Conservation (phyloP, 2,329 filamentous ascomycete species). For the Pseudogymnoascus sp. region DNA sequence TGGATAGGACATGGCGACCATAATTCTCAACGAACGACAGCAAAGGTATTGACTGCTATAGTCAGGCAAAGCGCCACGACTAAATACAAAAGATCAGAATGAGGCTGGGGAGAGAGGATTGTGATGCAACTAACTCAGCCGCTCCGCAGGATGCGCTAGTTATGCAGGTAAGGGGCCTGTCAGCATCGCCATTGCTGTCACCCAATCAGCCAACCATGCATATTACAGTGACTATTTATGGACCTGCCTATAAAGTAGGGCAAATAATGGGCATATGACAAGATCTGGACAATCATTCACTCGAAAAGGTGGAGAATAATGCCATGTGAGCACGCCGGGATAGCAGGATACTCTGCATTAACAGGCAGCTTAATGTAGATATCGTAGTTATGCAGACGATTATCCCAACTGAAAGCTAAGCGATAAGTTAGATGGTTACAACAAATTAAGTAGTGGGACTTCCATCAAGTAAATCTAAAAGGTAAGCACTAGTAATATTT, state of each 20-base stretch:
- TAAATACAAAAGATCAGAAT: neutral
- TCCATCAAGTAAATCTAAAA: too few species aligned
- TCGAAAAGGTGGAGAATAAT: neutral
- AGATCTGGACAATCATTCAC: neutral
- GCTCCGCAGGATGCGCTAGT: constrained; percentile 20
- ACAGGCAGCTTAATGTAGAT: neutral
- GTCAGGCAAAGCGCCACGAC: neutral
- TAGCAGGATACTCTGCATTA: neutral
- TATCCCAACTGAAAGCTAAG: too few species aligned
- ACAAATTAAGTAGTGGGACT: too few species aligned
- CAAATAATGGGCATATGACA: neutral
- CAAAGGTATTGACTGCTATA: neutral
- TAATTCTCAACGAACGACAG: neutral
- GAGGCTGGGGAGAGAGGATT: neutral
- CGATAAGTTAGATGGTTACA: too few species aligned
- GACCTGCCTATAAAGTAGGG: neutral
- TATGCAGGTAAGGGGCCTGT: constrained; percentile 23
- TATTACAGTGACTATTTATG: neutral
- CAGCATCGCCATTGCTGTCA: constrained; percentile 48
- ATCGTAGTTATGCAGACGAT: neutral
- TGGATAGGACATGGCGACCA: neutral
- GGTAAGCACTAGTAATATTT: too few species aligned
- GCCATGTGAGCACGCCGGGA: neutral
- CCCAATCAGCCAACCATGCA: constrained; percentile 41
- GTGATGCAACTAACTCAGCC: neutral